These are phyloP conservation scores for Periglandula ipomoeae DNA, from an alignment of 2,329 filamentous ascomycete species.

Conservation along the genomic window DNA sequence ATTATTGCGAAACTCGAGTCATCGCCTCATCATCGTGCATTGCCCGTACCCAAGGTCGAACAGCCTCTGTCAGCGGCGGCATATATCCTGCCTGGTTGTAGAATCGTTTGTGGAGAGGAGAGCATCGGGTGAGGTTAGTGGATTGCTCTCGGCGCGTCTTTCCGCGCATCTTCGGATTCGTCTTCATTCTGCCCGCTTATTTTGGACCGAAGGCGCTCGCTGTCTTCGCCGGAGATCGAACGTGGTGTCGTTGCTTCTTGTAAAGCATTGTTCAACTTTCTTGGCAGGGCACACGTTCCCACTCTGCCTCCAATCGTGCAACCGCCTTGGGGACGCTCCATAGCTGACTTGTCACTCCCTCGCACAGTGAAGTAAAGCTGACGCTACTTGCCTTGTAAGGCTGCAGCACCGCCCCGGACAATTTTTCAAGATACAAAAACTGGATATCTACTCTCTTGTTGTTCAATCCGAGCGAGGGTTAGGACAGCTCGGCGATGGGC, in stretches of 20 bases:
- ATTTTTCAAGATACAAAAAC: slow-evolving; percentile 11
- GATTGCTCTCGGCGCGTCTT: neutral
- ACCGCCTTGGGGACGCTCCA: neutral
- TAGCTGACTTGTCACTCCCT: neutral
- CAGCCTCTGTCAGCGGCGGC: slow-evolving; percentile 13
- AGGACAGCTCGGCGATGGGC: slow-evolving; percentile 27
- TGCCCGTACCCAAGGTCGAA: slow-evolving; percentile 17
- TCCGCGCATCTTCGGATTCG: neutral
- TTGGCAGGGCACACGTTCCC: neutral
- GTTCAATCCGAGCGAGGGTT: slow-evolving; percentile 21
- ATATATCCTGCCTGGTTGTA: too few species aligned
- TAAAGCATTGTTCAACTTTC: neutral
- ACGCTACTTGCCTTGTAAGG: neutral
- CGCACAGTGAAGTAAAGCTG: neutral
- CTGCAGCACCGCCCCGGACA: neutral
- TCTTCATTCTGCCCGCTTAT: too few species aligned
- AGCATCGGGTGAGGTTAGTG: slow-evolving; percentile 1
- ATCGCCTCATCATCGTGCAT: neutral
- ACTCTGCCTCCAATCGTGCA: neutral
- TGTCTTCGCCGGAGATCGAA: neutral
- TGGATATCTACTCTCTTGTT: neutral
- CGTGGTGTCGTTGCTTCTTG: neutral
- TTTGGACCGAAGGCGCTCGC: neutral
- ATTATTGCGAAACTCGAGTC: slow-evolving; percentile 1
- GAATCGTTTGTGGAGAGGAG: too few species aligned